Percentiles rank a stretch among this genome's conserved stretches.
phyloP scores from a whole-genome alignment of 2,329 filamentous ascomycete genomes.

The Cladophialophora chaetospira region DNA sequence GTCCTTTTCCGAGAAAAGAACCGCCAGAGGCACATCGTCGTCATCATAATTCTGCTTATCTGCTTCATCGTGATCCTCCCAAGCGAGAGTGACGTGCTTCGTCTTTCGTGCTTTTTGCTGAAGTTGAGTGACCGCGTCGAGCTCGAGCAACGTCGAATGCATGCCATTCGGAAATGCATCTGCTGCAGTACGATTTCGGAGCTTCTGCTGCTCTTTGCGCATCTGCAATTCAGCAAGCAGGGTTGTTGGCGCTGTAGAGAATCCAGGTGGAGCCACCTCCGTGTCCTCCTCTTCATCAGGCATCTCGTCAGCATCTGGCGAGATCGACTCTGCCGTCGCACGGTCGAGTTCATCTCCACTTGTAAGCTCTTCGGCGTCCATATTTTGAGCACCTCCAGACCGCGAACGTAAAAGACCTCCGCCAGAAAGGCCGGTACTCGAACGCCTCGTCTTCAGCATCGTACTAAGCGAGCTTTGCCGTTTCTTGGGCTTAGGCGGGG shows the following conservation, averaged over 20 bases:
- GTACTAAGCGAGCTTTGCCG: slow-evolving; percentile 38
- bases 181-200: slow-evolving; percentile 70
- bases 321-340: slow-evolving; percentile 28
- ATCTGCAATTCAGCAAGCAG: slow-evolving; percentile 88
- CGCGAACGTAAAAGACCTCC: slow-evolving; percentile 26
- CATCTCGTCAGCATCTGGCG: slow-evolving; percentile 32
- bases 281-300: slow-evolving; percentile 47
- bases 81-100: slow-evolving; percentile 82
- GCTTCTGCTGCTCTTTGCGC: slow-evolving; percentile 84
- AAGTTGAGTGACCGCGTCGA: slow-evolving; percentile 86
- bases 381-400: slow-evolving; percentile 21
- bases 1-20: slow-evolving; percentile 65
- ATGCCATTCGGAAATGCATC: slow-evolving; percentile 72
- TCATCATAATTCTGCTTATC: slow-evolving; percentile 62
- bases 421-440: slow-evolving; percentile 31
- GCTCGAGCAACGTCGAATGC: slow-evolving; percentile 84
- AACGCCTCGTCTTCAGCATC: slow-evolving; percentile 32
- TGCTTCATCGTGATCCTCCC: slow-evolving; percentile 69
- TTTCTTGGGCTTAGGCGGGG: slow-evolving; percentile 34
- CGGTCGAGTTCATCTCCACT: slow-evolving; percentile 30
- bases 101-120: slow-evolving; percentile 73
- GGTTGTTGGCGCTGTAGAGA: slow-evolving; percentile 78
- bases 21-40: slow-evolving; percentile 83
- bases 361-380: slow-evolving; percentile 23
- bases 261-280: slow-evolving; percentile 50